Evolutionary conservation across 495 filamentous ascomycete genomes (phyloP), one percentile per base, ranked within the genome.

Genomic region (Glutinoglossum americanum): DNA sequence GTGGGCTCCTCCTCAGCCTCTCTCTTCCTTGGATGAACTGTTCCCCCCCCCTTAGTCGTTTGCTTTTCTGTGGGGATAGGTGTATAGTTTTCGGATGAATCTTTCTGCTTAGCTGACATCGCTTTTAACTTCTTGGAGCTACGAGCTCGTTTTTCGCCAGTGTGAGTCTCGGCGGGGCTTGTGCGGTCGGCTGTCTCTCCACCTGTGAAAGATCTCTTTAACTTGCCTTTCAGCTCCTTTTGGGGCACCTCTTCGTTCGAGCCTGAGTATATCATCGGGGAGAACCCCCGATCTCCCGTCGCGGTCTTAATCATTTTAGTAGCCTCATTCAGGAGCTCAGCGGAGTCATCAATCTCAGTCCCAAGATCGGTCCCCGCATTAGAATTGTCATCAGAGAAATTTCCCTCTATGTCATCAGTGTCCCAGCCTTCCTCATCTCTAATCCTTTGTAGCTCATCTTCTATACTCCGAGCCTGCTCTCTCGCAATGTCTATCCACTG

Each of bases 311-410:
- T 11, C 53, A 35, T 55, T 19, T 15, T 35, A n/a, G 53, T 19
- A 3, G 53, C 35, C 10, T 25, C 53, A 28, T 57, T 13, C 26
- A 57, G 55, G 51, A 57, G 8, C 28, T 49, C 41, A 2, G 33
- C 41, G 10, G 35, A 45, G 23, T 57, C 55, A 30, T 57, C 55
- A 28, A 57, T 57, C 55, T 57, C 55, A 2, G 39, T 39, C 17
- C 55, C 55, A 25, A 57, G 37, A 44, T 39, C n/a, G 1, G 33
- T 57, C 7, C 55, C 55, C 3, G 26, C 28, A 33, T 55, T 25
- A 15, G 28, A 35, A 17, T 25, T 5, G 21, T 49, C 47, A n/a
- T 49, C 47, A 27, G 19, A 23, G 44, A 54, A 32, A 35, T 35
- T 41, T 15, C 53, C 53, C 28, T 55, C 53, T 23, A 55, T 55